Evolutionary conservation across 2,329 filamentous ascomycete species (phyloP), one percentile per base, ranked within the genome.

Genomic region (Leptographium flavum): DNA sequence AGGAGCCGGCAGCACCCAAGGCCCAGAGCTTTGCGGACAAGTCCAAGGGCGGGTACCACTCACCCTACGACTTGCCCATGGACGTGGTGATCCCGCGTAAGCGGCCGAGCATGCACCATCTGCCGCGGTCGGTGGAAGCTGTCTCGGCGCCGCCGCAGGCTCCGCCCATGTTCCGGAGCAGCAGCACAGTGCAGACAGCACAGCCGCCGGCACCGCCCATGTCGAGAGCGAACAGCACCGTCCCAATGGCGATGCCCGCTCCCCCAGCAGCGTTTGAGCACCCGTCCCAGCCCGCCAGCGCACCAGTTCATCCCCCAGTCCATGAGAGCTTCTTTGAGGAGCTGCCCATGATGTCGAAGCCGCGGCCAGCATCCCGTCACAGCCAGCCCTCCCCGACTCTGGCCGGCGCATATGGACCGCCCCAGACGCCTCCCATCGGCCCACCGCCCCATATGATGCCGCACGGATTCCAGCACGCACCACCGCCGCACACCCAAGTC

Each of bases 51-150:
- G 88, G 90, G 8, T 98, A 98, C 59, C 74, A 82, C 41, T 96
- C 90, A 19, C 92, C 92, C 0, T 98, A 95, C 56, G 93, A 98
- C 63, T 70, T 98, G 19, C 92, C 92, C 4, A 85, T 92, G 63
- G 90, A 95, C 45, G 74, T 98, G 27, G 74, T 83, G 25, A 83
- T 82, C 53, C 78, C 44, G 36, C 70, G 79, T 60, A 81, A 83
- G 66, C 69, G 81, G 43, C 60, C 68, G 6, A 78, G 73, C 55
- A 69, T 73, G 55, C 75, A 76, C 47, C 74, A 74, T 44, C 62
- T 73, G 37, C 64, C 68, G 6, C 65, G 66, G 46, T 58, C 63
- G 41, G 57, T 63, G 31, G 63, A 70, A 32, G 58, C 67, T 10
- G 56, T 65, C 28, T 58, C 65, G 6, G 57, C 65, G 33, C 57